Evolutionary conservation across 768 basidiomycete species (phyloP).

Genomic region (Pleurotus platypus): DNA sequence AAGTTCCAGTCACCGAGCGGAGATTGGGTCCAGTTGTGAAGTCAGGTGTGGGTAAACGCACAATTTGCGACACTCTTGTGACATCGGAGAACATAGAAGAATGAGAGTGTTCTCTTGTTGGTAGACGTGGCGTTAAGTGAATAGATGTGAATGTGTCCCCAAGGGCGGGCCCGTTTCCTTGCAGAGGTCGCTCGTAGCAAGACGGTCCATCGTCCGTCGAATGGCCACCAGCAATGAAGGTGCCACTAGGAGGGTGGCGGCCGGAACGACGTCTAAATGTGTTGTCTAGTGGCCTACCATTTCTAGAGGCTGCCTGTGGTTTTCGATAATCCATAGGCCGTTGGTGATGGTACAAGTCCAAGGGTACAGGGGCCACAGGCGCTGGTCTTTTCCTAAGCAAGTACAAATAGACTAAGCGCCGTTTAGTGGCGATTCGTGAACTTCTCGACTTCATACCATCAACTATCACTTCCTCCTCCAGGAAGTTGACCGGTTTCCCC

Average conservation of each 20-base stretch:
- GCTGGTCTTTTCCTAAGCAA: too few species aligned
- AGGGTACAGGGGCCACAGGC: too few species aligned
- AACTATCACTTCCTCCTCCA: too few species aligned
- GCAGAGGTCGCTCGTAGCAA: neutral
- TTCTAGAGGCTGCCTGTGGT: neutral
- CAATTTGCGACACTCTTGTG: slow-evolving; percentile 6
- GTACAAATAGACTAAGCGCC: too few species aligned
- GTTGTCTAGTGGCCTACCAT: neutral
- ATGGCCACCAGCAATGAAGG: neutral
- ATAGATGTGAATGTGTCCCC: neutral
- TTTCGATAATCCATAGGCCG: neutral
- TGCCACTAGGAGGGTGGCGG: neutral
- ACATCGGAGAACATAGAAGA: slow-evolving; percentile 6
- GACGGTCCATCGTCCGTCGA: neutral
- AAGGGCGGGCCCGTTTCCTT: neutral
- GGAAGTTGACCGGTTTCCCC: too few species aligned
- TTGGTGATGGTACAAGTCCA: neutral
- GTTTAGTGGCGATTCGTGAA: too few species aligned
- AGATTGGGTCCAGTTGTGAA: slow-evolving; percentile 9
- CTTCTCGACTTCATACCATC: too few species aligned
- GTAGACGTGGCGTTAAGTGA: neutral
- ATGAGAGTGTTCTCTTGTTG: neutral
- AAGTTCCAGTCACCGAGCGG: neutral
- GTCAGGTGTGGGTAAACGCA: slow-evolving; percentile 17
- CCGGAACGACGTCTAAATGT: neutral